Conservation (phyloP, 208 protist genomes). For the Trypanosoma lewisi region DNA sequence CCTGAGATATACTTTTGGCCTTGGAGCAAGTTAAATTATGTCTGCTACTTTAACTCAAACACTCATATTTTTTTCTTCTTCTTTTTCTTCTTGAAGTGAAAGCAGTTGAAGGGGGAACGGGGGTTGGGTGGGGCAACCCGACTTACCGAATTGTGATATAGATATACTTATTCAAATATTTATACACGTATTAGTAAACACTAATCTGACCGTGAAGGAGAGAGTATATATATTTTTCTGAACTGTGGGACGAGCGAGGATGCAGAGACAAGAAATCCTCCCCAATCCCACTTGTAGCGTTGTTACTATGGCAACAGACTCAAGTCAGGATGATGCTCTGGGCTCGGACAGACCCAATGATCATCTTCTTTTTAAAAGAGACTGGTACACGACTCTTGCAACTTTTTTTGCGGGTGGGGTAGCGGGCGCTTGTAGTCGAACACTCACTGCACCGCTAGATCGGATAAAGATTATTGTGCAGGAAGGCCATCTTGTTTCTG, state of each 20-base stretch:
- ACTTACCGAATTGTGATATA: too few relatives aligned
- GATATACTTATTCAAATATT: neutral
- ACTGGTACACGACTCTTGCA: slow-evolving; percentile 73
- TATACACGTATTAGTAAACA: neutral
- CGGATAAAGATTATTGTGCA: slow-evolving; percentile 92
- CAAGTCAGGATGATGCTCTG: neutral
- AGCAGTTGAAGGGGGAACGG: neutral
- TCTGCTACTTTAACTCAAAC: neutral
- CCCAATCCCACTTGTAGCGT: too few relatives aligned
- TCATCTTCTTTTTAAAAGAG: slow-evolving; percentile 41
- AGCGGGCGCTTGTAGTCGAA: slow-evolving; percentile 82
- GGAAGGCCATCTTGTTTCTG: slow-evolving; percentile 72
- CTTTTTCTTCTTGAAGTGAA: neutral
- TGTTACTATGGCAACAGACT: too few relatives aligned
- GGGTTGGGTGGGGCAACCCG: neutral
- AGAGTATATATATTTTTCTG: neutral
- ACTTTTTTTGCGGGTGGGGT: slow-evolving; percentile 85
- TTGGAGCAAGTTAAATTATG: neutral
- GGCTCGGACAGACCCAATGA: slow-evolving; percentile 2
- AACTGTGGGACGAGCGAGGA: too few relatives aligned
- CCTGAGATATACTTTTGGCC: too few relatives aligned
- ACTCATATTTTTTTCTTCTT: neutral
- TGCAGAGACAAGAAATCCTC: too few relatives aligned
- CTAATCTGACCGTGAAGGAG: neutral
- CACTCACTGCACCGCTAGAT: slow-evolving; percentile 89